Conservation (phyloP, 805 yeast species). For the Pichia exigua region DNA sequence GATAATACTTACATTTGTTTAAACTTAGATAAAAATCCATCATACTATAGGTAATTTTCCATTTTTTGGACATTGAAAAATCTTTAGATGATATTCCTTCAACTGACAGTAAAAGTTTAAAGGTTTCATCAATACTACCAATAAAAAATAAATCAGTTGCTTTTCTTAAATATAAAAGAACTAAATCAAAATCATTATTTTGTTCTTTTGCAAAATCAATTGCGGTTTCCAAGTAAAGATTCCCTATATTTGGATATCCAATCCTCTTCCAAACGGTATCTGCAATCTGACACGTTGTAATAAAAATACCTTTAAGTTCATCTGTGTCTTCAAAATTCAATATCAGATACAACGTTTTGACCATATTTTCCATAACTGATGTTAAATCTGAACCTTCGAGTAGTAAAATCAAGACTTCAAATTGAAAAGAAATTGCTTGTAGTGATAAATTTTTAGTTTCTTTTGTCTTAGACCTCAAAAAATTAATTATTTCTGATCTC, state of each 20-base stretch:
- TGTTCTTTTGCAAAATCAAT: slow-evolving; percentile 30
- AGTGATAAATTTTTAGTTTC: slow-evolving; percentile 37
- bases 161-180: slow-evolving; percentile 33
- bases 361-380: slow-evolving; percentile 45
- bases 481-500: slow-evolving; percentile 59
- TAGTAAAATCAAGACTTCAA: slow-evolving; percentile 51
- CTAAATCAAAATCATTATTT: slow-evolving; percentile 32
- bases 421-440: slow-evolving; percentile 57
- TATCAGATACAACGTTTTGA: slow-evolving; percentile 48
- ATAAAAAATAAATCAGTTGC: slow-evolving; percentile 30
- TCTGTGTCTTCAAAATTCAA: slow-evolving; percentile 24
- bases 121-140: slow-evolving; percentile 36
- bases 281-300: slow-evolving; percentile 31
- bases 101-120: slow-evolving; percentile 29
- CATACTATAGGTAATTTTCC: slow-evolving; percentile 35
- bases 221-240: slow-evolving; percentile 41
- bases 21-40: slow-evolving; percentile 32
- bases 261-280: slow-evolving; percentile 44
- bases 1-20: slow-evolving; percentile 30
- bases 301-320: slow-evolving; percentile 17
- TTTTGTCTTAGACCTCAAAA: slow-evolving; percentile 47
- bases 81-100: slow-evolving; percentile 24
- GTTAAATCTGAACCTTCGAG: slow-evolving; percentile 41
- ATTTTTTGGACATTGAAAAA: slow-evolving; percentile 32
- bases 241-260: slow-evolving; percentile 41